Evolutionary conservation across 805 yeast species (phyloP).

Genomic region (Teunomyces barrocoloradensis): DNA sequence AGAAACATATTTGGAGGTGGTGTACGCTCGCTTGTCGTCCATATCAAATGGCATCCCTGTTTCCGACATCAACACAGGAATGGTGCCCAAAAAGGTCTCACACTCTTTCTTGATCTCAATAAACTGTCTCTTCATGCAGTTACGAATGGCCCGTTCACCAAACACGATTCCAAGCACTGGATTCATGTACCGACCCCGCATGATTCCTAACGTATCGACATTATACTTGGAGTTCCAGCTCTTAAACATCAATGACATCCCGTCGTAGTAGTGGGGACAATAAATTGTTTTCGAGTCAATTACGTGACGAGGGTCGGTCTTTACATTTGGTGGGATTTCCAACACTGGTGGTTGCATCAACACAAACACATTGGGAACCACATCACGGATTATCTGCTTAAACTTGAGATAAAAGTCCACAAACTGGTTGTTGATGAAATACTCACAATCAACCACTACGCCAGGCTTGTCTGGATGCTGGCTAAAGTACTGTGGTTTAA

Average conservation of each 20-base stretch:
- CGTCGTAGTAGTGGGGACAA: constrained; percentile 93
- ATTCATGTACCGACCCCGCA: constrained; percentile 70
- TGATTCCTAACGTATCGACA: constrained; percentile 85
- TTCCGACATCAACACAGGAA: constrained; percentile 84
- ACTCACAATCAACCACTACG: constrained; percentile 26
- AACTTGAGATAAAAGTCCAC: constrained; percentile 57
- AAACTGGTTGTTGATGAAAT: constrained; percentile 64
- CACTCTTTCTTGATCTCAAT: constrained; percentile 67
- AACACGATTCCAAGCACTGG: constrained; percentile 75
- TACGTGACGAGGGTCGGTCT: constrained; percentile 43
- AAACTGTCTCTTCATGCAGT: constrained; percentile 67
- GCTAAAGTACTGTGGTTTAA: constrained; percentile 31
- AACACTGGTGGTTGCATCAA: constrained; percentile 82
- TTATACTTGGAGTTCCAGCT: constrained; percentile 81
- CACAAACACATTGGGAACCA: constrained; percentile 47
- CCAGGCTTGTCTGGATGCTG: constrained; percentile 9
- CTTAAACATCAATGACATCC: constrained; percentile 88
- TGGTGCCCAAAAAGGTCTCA: constrained; percentile 54
- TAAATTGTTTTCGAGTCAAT: constrained; percentile 65
- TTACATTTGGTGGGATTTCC: constrained; percentile 68
- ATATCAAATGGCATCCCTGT: constrained; percentile 98
- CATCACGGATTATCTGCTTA: constrained; percentile 46
- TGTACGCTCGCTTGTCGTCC: constrained; percentile 75
- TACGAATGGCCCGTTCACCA: constrained; percentile 78
- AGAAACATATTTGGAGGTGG: constrained; percentile 60